Base-by-base conservation (phyloP, 78 protist species). In the Polysphondylium violaceum region DNA sequence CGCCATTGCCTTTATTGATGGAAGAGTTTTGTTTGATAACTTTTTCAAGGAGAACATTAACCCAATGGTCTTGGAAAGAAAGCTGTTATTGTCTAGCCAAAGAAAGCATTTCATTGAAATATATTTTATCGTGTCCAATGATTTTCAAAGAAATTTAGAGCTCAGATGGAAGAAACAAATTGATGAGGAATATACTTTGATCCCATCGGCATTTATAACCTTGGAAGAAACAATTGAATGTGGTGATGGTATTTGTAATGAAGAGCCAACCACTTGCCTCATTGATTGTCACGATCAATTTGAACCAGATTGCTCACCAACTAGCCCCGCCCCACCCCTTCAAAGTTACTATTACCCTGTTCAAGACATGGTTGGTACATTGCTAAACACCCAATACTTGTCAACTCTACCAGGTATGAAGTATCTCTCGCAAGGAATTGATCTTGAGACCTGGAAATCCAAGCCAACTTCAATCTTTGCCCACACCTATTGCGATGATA, bases 161-260 rank as follows among this genome's bases (percentile, higher is more conserved):
- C 21, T 74, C 31, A 43, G 29, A 38, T 74, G 81, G 81, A 74
- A 38, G 44, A 14, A 31, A 12, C 9, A 55, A 21, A 50, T 29
- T 27, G 3, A 7, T 33, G 67, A 53, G 3, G 55, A 56, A 19
- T 74, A n/a, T 12, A 8, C 23, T 8, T 5, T 23, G 3, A 68
- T 68, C 16, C 16, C 33, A 56, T 14, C 16, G 7, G 5, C 12
- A 56, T 4, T n/a, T n/a, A n/a, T n/a, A 4, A 6, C 4, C 7
- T 17, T 17, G 8, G 8, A 56, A 17, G 16, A 6, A 56, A 14
- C 21, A 4, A 14, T n/a, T 56, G 8, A 4, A 14, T 56, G 63
- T 56, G 63, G 63, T 56, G 63, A 56, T 56, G 63, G 63, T 17
- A 14, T 56, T n/a, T 74, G 81, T n/a, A 74, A 51, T 21, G 81